phyloP scores from a whole-genome alignment of 2,329 filamentous ascomycete genomes.

The Alternaria metachromatica region DNA sequence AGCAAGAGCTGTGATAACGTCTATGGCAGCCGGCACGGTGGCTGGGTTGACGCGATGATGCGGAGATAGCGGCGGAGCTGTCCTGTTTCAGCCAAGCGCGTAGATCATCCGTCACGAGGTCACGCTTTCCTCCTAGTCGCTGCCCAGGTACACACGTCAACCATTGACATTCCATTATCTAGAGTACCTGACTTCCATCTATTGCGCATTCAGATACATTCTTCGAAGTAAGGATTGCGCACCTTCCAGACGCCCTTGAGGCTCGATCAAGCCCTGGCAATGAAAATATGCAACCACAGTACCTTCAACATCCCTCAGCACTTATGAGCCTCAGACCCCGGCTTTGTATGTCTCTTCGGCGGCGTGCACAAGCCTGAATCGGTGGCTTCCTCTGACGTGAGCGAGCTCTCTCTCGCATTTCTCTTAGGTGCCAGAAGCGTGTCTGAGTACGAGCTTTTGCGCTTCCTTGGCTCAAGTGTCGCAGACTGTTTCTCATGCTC shows the following conservation, averaged over 20 bases:
- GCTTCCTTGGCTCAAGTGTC: background rate
- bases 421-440: background rate
- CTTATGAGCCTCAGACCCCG: background rate
- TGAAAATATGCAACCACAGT: too few species aligned
- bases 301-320: too few species aligned
- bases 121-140: conserved; percentile 1
- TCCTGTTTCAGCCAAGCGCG: conserved; percentile 5
- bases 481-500: background rate
- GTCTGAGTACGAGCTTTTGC: background rate
- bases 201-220: too few species aligned
- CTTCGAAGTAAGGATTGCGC: too few species aligned
- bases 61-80: conserved; percentile 12
- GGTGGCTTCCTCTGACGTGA: background rate
- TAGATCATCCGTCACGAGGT: conserved; percentile 12
- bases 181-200: too few species aligned
- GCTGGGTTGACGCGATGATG: conserved; percentile 13
- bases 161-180: too few species aligned
- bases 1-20: background rate
- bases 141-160: background rate
- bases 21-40: conserved; percentile 16
- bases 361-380: background rate
- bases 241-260: too few species aligned
- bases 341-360: background rate
- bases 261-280: too few species aligned
- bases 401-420: background rate